Percentiles rank a stretch among this genome's conserved stretches.
These are phyloP conservation scores for Pecoramyces ruminantium DNA, from an alignment of 192 early-diverging fungal genomes.

Conservation along the genomic window DNA sequence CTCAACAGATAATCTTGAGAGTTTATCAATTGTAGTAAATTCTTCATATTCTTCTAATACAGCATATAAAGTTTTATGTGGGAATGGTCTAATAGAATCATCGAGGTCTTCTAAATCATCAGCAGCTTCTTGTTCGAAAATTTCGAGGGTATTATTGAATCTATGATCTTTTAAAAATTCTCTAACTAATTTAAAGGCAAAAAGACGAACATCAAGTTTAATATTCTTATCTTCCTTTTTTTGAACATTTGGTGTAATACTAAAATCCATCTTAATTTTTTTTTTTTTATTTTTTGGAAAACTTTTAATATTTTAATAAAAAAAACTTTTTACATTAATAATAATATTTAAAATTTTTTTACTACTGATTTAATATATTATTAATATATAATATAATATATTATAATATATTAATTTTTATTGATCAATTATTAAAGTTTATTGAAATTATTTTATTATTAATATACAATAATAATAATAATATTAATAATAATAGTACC, in stretches of 20 bases:
- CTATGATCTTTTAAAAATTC: slow-evolving; percentile 19
- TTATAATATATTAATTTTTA: too few relatives aligned
- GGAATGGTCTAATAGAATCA: slow-evolving; percentile 8
- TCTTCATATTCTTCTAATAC: slow-evolving; percentile 20
- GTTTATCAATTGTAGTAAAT: neutral
- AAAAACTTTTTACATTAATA: too few relatives aligned
- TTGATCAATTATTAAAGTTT: neutral
- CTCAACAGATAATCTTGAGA: slow-evolving; percentile 1
- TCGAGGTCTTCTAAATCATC: slow-evolving; percentile 9
- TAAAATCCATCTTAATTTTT: neutral
- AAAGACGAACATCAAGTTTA: slow-evolving; percentile 2
- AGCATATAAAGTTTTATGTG: slow-evolving; percentile 19
- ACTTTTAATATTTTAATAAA: too few relatives aligned
- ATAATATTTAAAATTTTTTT: neutral
- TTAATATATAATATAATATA: too few relatives aligned
- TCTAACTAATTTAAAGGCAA: slow-evolving; percentile 13
- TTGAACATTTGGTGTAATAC: neutral
- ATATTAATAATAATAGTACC: too few relatives aligned
- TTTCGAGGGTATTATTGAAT: slow-evolving; percentile 16
- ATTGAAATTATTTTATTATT: too few relatives aligned
- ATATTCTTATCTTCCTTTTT: neutral
- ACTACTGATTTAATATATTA: neutral
- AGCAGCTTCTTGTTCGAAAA: slow-evolving; percentile 21
- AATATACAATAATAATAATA: too few relatives aligned
- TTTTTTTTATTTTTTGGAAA: neutral